Conservation (phyloP, 768 basidiomycete species). For the Sarcodon sp. region DNA sequence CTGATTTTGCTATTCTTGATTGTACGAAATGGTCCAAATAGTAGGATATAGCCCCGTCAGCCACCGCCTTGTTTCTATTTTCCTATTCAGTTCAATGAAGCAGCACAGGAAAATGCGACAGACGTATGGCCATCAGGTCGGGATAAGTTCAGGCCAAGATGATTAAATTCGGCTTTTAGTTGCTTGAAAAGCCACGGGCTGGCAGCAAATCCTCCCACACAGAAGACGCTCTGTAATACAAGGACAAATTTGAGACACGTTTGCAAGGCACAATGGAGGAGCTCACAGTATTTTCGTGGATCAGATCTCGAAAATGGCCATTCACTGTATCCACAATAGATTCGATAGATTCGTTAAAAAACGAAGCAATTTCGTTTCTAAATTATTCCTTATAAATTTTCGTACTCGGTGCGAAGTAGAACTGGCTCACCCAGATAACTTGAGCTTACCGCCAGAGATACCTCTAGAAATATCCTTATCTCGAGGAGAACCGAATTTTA, state of each 20-base stretch:
- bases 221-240: slow-evolving; percentile 50
- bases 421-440: slow-evolving; percentile 20
- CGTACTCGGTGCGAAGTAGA: neutral
- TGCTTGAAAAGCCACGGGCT: slow-evolving; percentile 72
- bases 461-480: slow-evolving; percentile 24
- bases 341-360: neutral
- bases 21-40: slow-evolving; percentile 35
- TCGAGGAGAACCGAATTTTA: slow-evolving; percentile 26
- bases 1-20: slow-evolving; percentile 31
- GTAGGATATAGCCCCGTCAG: slow-evolving; percentile 33
- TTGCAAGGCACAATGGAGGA: neutral
- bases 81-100: neutral
- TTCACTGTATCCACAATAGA: neutral
- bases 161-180: slow-evolving; percentile 48
- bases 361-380: neutral
- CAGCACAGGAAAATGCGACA: neutral
- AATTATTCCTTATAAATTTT: too few species aligned
- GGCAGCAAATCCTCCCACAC: slow-evolving; percentile 76
- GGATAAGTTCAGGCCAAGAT: neutral
- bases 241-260: neutral
- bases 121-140: neutral
- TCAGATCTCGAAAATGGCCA: neutral
- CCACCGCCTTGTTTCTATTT: slow-evolving; percentile 34
- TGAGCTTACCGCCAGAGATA: slow-evolving; percentile 26
- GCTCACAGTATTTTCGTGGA: neutral